These are phyloP conservation scores for Moesziomyces parantarcticus DNA, from an alignment of 1,284 basidiomycete genomes.

Conservation along the genomic window DNA sequence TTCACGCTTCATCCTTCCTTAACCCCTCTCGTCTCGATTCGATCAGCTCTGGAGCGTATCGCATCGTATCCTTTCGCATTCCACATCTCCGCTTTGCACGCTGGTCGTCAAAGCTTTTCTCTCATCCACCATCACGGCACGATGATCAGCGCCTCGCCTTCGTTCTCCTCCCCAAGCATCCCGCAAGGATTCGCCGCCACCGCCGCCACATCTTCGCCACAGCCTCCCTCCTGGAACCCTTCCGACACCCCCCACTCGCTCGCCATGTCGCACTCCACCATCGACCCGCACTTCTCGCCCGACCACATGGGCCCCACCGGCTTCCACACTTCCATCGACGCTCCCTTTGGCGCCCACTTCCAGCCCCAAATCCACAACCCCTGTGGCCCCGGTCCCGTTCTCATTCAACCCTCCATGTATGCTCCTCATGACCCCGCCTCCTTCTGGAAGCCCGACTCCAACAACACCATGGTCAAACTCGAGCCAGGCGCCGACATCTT, in stretches of 20 bases:
- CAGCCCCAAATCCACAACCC: conserved; percentile 6
- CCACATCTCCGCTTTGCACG: conserved; percentile 31
- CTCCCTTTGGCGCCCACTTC: conserved; percentile 12
- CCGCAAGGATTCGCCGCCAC: conserved; percentile 17
- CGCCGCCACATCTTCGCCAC: conserved; percentile 27
- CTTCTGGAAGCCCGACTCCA: conserved; percentile 26
- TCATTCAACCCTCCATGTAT: conserved; percentile 28
- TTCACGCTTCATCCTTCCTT: background rate
- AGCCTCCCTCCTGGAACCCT: conserved; percentile 13
- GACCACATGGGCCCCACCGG: conserved; percentile 12
- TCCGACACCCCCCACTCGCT: conserved; percentile 15
- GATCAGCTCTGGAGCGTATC: conserved; percentile 30
- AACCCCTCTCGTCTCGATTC: background rate
- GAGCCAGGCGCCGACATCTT: conserved; percentile 28
- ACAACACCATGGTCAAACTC: conserved; percentile 30
- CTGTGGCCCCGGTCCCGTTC: conserved; percentile 7
- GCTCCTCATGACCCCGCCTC: conserved; percentile 21
- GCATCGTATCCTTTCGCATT: background rate
- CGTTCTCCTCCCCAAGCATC: conserved; percentile 19
- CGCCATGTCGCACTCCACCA: conserved; percentile 9
- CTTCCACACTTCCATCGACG: conserved; percentile 25
- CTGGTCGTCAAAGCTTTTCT: conserved; percentile 26
- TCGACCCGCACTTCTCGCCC: conserved; percentile 21
- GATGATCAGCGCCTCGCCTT: conserved; percentile 33
- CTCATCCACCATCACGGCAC: background rate